These are phyloP conservation scores for Cardamine occulta DNA, from an alignment of 345 rosid species.

Conservation along the genomic window DNA sequence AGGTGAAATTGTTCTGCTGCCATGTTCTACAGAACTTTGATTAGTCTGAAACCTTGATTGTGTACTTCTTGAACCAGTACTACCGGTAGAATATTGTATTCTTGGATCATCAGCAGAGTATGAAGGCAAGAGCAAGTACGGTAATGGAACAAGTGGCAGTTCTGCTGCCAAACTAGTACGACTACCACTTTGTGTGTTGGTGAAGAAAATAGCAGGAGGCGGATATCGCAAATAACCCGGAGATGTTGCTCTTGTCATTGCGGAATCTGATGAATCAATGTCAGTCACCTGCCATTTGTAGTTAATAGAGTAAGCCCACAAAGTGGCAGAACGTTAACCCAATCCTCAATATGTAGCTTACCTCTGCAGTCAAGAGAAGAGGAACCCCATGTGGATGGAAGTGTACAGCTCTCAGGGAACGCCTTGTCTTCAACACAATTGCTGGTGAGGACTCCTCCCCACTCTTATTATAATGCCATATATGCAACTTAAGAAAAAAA, in stretches of 20 bases:
- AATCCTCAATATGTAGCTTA: constrained; percentile 46
- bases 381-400: constrained; percentile 82
- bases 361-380: constrained; percentile 89
- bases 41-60: constrained; percentile 50
- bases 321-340: constrained; percentile 35
- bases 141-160: constrained; percentile 60
- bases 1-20: constrained; percentile 44
- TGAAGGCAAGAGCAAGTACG: constrained; percentile 58
- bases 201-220: constrained; percentile 68
- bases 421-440: constrained; percentile 72
- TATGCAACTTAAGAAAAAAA: constrained; percentile 57
- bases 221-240: constrained; percentile 73
- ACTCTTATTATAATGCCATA: constrained; percentile 70
- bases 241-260: constrained; percentile 74
- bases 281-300: constrained; percentile 85
- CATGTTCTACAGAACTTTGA: constrained; percentile 45
- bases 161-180: constrained; percentile 55
- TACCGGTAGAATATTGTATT: constrained; percentile 47
- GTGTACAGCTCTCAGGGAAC: constrained; percentile 85
- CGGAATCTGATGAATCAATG: constrained; percentile 81
- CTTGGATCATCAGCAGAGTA: constrained; percentile 56
- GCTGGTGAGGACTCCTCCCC: constrained; percentile 68
- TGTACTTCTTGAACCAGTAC: constrained; percentile 48
- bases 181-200: constrained; percentile 58
- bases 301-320: constrained; percentile 52